These are phyloP conservation scores for Diplosphaera chodatii DNA, from an alignment of 139 green algal species.

Conservation along the genomic window DNA sequence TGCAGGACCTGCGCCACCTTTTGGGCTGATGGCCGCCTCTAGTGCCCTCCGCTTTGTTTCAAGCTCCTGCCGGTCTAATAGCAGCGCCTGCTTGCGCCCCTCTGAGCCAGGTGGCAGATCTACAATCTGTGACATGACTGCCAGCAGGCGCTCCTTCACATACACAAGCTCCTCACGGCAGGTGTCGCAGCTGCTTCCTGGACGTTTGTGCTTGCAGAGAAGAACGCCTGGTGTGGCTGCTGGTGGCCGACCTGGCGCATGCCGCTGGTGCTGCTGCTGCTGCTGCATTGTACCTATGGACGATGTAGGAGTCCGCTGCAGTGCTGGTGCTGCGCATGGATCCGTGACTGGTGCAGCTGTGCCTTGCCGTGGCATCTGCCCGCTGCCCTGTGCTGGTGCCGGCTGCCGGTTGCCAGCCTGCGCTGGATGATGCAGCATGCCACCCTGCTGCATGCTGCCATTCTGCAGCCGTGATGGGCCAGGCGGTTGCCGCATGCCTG, in stretches of 20 bases:
- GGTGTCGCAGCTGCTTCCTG: background rate
- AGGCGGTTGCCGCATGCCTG: background rate
- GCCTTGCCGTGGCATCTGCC: too few relatives aligned
- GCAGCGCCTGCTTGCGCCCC: background rate
- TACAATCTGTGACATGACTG: background rate
- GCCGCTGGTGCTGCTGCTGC: too few relatives aligned
- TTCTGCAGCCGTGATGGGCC: background rate
- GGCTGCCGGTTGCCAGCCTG: background rate
- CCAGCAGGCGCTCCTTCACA: background rate
- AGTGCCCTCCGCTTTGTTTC: background rate
- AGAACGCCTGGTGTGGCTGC: too few relatives aligned
- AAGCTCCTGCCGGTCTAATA: background rate
- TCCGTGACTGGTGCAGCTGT: too few relatives aligned
- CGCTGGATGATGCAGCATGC: background rate
- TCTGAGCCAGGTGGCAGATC: background rate
- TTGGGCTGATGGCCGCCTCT: background rate
- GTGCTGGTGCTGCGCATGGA: too few relatives aligned
- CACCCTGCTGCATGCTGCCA: background rate
- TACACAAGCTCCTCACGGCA: background rate
- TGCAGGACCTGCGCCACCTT: background rate
- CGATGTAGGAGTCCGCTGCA: too few relatives aligned
- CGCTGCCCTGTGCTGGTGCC: background rate
- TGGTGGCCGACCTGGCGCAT: too few relatives aligned
- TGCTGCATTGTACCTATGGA: too few relatives aligned
- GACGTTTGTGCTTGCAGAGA: background rate